Evolutionary conservation across 2,329 filamentous ascomycete species (phyloP), one percentile per base, ranked within the genome.

Genomic region (Pestalotiopsis sp.): DNA sequence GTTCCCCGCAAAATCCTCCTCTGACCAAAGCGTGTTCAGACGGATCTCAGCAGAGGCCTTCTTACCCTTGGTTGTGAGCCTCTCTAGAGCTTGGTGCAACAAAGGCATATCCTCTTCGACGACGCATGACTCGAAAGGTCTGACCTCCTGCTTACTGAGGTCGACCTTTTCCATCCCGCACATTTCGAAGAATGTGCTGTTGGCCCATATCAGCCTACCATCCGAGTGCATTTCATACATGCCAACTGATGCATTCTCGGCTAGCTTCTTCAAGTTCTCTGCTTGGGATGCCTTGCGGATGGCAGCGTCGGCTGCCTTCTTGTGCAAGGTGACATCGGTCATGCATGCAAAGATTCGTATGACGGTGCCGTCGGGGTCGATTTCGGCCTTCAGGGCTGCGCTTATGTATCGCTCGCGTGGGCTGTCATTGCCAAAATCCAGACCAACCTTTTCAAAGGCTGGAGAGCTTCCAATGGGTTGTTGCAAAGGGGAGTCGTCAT

Each of bases 141-240:
- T 80, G 57, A 86, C 73, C 5, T 78, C 73, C 3, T 76, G 73
- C 3, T 78, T 77, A 20, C 75, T 73, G 7, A 80, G 76, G 61
- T 85, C 83, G 13, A 81, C 80, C 66, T 82, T 83, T 17, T 80
- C 75, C n/a, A 87, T 71, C 3, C 85, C 85, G 58, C 83, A 86
- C 76, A 87, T 80, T 69, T 86, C 83, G 75, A 83, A 87, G 72
- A 87, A 88, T 13, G 85, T 80, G 20, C 85, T 85, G 72, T 88
- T 88, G 6, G 85, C 85, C 27, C 83, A 83, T 3, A 86, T 75
- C 7, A 87, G 75, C 2, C 82, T 81, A 13, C 85, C 85, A 27
- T 84, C 80, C n/a, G 83, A 78, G 68, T 84, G 82, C 78, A 87
- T 85, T 64, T 86, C 85, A 71, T 86, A 87, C 83, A 87, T 84